Percentiles rank a stretch among this genome's conserved stretches.
Evolutionary conservation across 2,329 filamentous ascomycete species (phyloP).

Genomic region (Ophiostoma populinum): DNA sequence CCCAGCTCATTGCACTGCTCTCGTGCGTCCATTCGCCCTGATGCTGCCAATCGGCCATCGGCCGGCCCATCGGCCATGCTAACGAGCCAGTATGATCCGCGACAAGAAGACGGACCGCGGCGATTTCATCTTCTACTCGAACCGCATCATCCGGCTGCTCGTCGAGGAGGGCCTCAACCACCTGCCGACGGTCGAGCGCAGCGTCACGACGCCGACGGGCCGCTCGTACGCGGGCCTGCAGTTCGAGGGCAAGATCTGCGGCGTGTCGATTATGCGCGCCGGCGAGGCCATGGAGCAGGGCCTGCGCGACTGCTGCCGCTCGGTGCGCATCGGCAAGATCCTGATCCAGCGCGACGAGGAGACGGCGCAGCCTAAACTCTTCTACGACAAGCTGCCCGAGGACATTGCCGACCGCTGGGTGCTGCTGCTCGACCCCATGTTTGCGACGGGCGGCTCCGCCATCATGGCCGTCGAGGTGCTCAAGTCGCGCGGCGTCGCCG

Average conservation of each 20-base stretch:
- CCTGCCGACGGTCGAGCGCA: conserved; percentile 75
- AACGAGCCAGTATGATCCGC: conserved; percentile 66
- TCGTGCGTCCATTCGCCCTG: conserved; percentile 54
- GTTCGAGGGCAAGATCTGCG: conserved; percentile 97
- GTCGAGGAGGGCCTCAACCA: conserved; percentile 97
- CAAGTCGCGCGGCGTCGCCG: conserved; percentile 75
- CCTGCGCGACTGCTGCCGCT: conserved; percentile 85
- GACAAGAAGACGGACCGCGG: conserved; percentile 78
- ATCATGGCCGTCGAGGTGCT: conserved; percentile 94
- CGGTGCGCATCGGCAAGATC: conserved; percentile 97
- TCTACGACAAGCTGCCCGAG: conserved; percentile 93
- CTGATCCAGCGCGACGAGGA: conserved; percentile 95
- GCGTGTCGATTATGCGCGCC: conserved; percentile 94
- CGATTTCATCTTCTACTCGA: conserved; percentile 98
- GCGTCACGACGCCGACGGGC: conserved; percentile 81
- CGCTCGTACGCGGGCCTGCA: conserved; percentile 76
- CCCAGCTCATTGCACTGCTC: conserved; percentile 89
- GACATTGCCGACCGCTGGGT: conserved; percentile 92
- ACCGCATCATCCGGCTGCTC: conserved; percentile 87
- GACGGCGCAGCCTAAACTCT: conserved; percentile 77
- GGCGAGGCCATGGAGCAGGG: conserved; percentile 98
- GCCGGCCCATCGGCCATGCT: too few relatives aligned
- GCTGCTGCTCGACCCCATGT: conserved; percentile 92
- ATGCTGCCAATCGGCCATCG: too few relatives aligned
- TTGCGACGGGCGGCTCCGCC: conserved; percentile 89